phyloP scores from a whole-genome alignment of 2,329 filamentous ascomycete genomes.

The Trichophaea hybrida region DNA sequence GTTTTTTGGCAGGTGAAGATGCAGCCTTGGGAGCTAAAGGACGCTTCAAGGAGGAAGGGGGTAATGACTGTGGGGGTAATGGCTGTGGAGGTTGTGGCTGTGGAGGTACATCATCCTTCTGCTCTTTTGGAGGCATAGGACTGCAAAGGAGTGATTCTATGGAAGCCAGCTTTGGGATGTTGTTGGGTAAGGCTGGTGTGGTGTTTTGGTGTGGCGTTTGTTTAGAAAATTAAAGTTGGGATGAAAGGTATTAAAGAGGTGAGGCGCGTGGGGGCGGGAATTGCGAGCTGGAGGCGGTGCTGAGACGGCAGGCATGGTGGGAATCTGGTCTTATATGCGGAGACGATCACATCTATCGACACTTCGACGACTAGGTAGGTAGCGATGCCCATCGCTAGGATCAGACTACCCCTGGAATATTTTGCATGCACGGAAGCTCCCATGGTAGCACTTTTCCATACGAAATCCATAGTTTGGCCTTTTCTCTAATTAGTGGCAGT shows the following conservation, averaged over 20 bases:
- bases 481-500: no score
- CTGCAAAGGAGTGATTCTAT: slow-evolving; percentile 17
- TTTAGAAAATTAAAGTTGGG: neutral
- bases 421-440: no score
- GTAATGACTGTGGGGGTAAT: slow-evolving; percentile 17
- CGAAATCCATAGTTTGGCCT: no score
- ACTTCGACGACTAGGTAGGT: no score
- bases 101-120: slow-evolving; percentile 31
- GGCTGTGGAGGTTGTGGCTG: slow-evolving; percentile 8
- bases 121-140: slow-evolving; percentile 25
- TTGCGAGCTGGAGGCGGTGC: neutral
- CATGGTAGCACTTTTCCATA: no score
- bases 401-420: no score
- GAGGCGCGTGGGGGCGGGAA: neutral
- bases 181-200: neutral
- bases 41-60: slow-evolving; percentile 31
- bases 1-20: slow-evolving; percentile 69
- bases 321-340: no score
- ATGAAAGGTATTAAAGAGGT: neutral
- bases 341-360: no score
- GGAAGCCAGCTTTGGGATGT: slow-evolving; percentile 12
- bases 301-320: no score
- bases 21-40: slow-evolving; percentile 36
- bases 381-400: no score
- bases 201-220: neutral